Evolutionary conservation across 2,329 filamentous ascomycete genomes (phyloP), one percentile per base, ranked within the genome.

Genomic region (Sporothrix globosa): DNA sequence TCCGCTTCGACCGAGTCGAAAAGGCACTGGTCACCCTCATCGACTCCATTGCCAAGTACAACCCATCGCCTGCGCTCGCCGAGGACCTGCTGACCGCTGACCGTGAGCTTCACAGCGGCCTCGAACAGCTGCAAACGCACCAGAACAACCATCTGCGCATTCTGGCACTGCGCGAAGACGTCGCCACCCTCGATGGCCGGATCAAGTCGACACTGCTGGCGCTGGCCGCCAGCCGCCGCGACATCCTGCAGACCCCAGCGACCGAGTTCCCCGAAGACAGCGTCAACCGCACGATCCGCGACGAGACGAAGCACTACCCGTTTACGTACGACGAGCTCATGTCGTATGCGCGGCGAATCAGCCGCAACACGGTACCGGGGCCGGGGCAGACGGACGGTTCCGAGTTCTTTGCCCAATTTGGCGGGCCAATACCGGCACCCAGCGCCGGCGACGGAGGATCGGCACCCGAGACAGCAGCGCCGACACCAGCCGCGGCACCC

Each of bases 31-130:
- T 86, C 14, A 88, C 83, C 39, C 83, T 96, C 46, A 90, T 93
- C 75, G 91, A 93, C 78, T 94, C 92, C 0, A 91, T 96, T 73
- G 86, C 91, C 6, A 91, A 92, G 74, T 95, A 94, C 80, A 92
- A 93, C 76, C 92, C 92, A 0, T 92, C 90, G 7, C 82, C 87
- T 4, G 80, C 84, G 48, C 87, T 90, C 34, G 91, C 90, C 6
- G 82, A 87, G 70, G 90, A 93, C 73, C 87, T 96, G 11, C 83
- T 91, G 21, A 82, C 84, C 9, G 92, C 92, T 30, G 91, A 96
- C 77, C 82, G 85, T 54, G 87, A 90, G 72, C 85, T 96, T 58
- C 86, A 83, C 74, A 82, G 84, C 73, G 88, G 90, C 4, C 83
- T 96, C 2, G 85, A 89, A 75, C 83, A 90, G 78, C 82, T 95